Percentiles rank a stretch among this genome's conserved stretches.
These are phyloP conservation scores for Aureobasidium sp. DNA, from an alignment of 2,329 filamentous ascomycete species.

Conservation along the genomic window DNA sequence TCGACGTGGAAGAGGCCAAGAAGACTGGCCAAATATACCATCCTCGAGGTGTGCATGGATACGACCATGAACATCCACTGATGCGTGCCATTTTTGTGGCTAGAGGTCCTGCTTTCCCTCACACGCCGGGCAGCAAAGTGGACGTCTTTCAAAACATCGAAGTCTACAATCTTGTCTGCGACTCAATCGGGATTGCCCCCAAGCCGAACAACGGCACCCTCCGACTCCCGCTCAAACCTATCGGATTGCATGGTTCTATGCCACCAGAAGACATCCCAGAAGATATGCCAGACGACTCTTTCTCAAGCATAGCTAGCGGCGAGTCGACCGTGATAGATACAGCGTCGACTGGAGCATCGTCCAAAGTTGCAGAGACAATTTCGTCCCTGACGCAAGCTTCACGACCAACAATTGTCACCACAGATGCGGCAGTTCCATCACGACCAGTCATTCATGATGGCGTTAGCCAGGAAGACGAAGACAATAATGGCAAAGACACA, in stretches of 20 bases:
- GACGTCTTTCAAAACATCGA: conserved; percentile 87
- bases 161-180: conserved; percentile 91
- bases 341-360: background rate
- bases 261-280: conserved; percentile 19
- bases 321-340: background rate
- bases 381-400: background rate
- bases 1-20: conserved; percentile 63
- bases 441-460: conserved; percentile 17
- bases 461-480: conserved; percentile 16
- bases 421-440: background rate
- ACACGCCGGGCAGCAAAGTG: conserved; percentile 70
- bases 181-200: conserved; percentile 69
- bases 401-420: background rate
- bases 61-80: conserved; percentile 87
- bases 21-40: conserved; percentile 62
- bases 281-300: conserved; percentile 16
- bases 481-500: conserved; percentile 18
- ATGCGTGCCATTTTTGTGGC: conserved; percentile 97
- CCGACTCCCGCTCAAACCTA: conserved; percentile 58
- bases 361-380: background rate
- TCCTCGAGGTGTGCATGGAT: conserved; percentile 83
- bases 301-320: background rate
- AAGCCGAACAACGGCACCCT: conserved; percentile 83
- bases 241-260: conserved; percentile 49
- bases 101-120: conserved; percentile 84